Base-by-base conservation (phyloP, 2,329 filamentous ascomycete species). In the Aureobasidium sp. region DNA sequence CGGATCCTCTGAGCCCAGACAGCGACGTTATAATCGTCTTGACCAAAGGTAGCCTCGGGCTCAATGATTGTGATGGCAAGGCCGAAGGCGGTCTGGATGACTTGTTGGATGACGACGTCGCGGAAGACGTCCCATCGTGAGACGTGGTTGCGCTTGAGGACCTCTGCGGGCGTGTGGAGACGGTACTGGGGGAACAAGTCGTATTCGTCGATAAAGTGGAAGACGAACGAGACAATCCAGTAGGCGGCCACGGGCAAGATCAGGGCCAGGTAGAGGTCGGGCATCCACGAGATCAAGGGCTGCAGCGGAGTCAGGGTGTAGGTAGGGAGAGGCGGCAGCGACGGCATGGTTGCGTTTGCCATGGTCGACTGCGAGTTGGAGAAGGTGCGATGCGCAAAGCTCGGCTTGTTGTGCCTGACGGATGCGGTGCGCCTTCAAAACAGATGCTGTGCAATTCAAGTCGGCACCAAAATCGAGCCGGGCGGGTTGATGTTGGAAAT, bases 81-180 rank as follows among this genome's bases (percentile, higher is more conserved):
- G 34, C 86, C 85, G 37, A 88, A 84, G 16, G 78, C 69, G 21
- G 88, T 86, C 74, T 98, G 93, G 44, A 98, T 87, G 56, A 91
- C 68, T 67, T 98, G 93, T 71, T 98, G 91, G 55, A 97, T 67
- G 53, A 97, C 73, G 61, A 97, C 91, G 74, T 97, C 91, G 68
- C 88, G 84, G 58, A 91, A 81, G 3, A 95, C 90, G 64, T 96
- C 85, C 72, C 80, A 88, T 58, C 89, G 82, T 41, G 86, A 81
- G 50, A 89, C 91, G 64, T 88, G 88, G 70, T 96, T 96, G 62
- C 90, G 82, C 69, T 88, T 88, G 30, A 84, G 68, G 58, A 97
- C 86, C 70, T 97, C 91, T 49, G 89, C 90, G 12, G 93, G 93
- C 0, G 93, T 97, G 72, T 98, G 93, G 37, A 98, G 78, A 58